A percentile compares a stretch with the other conserved stretches of the same genome.
These are phyloP conservation scores for Durusdinium trenchii DNA, from an alignment of 73 alveolate species.

Conservation along the genomic window DNA sequence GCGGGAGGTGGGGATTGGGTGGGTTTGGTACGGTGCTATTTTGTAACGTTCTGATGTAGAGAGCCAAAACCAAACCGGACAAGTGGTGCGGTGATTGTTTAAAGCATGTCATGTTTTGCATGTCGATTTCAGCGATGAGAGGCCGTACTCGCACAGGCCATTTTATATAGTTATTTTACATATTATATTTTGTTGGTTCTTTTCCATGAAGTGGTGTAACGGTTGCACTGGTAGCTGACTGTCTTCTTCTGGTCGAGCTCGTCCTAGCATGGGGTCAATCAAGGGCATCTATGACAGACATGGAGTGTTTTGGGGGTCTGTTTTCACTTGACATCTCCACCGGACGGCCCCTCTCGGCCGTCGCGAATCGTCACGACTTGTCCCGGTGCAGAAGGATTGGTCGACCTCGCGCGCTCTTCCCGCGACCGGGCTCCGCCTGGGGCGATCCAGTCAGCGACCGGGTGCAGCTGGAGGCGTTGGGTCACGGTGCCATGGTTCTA, in stretches of 20 bases:
- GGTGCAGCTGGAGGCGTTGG: neutral
- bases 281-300: no score
- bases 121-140: neutral
- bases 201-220: no score
- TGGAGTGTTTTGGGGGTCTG: no score
- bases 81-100: no score
- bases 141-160: neutral
- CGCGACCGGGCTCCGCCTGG: constrained; percentile 9
- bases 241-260: no score
- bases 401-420: neutral
- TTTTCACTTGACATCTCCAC: no score
- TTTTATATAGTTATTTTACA: no score
- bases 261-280: no score
- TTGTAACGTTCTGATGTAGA: neutral
- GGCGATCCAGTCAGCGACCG: neutral
- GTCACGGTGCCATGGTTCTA: constrained; percentile 1
- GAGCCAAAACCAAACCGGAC: neutral
- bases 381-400: neutral
- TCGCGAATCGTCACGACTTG: no score
- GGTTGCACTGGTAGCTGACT: no score
- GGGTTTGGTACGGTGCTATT: neutral
- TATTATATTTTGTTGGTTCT: no score
- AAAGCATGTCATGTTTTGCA: neutral
- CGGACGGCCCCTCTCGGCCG: no score
- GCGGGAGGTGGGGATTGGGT: constrained; percentile 21